Conservation (phyloP, 345 rosid species). For the Combretum micranthum region DNA sequence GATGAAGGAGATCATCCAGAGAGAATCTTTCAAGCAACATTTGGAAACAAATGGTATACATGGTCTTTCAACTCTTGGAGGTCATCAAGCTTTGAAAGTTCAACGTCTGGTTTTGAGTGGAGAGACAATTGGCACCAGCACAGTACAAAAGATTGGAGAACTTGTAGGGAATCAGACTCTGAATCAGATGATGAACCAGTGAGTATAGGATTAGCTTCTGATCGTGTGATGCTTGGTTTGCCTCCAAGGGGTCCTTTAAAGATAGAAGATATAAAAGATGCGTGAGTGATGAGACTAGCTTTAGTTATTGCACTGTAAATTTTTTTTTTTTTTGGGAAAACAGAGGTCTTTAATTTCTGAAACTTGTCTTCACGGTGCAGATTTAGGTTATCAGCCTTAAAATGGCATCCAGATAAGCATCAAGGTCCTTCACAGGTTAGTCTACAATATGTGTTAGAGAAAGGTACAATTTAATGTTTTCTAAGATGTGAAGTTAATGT, state of each 20-base stretch:
- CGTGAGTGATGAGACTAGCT: slow-evolving; percentile 31
- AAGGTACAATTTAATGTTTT: too few species aligned
- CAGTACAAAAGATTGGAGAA: slow-evolving; percentile 34
- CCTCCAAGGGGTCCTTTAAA: slow-evolving; percentile 59
- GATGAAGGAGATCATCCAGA: slow-evolving; percentile 36
- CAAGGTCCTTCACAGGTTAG: slow-evolving; percentile 67
- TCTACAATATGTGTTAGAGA: slow-evolving; percentile 1
- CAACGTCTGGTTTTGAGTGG: slow-evolving; percentile 50
- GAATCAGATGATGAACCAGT: slow-evolving; percentile 35
- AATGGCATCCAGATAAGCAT: slow-evolving; percentile 95
- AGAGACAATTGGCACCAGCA: slow-evolving; percentile 34
- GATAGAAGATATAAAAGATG: slow-evolving; percentile 71
- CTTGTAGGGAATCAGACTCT: slow-evolving; percentile 18
- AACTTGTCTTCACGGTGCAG: slow-evolving; percentile 28
- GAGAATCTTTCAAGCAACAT: slow-evolving; percentile 30
- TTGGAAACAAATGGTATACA: slow-evolving; percentile 43
- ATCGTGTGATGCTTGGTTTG: slow-evolving; percentile 56
- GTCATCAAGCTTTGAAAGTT: slow-evolving; percentile 20
- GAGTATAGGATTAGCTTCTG: slow-evolving; percentile 44
- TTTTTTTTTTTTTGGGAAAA: background rate
- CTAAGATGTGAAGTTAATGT: background rate
- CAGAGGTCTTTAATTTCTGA: background rate
- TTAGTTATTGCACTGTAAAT: background rate
- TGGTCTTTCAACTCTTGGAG: slow-evolving; percentile 27
- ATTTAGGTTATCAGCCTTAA: slow-evolving; percentile 62